phyloP scores from a whole-genome alignment of 208 protist species.

The Trypanosoma brucei region DNA sequence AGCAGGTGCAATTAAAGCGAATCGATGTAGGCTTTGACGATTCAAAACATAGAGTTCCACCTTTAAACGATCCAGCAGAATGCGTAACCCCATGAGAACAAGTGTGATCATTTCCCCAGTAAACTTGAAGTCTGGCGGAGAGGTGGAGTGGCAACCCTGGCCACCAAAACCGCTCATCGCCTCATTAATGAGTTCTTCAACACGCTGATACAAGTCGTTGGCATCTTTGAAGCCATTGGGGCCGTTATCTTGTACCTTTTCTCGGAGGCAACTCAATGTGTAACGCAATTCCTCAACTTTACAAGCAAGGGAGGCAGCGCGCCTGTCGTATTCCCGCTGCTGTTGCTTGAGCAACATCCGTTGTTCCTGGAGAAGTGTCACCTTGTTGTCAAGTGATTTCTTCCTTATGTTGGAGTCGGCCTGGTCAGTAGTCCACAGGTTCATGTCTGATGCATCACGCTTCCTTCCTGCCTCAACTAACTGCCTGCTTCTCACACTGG shows the following conservation, averaged over 20 bases:
- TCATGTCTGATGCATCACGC: slow-evolving; percentile 23
- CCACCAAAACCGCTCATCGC: slow-evolving; percentile 31
- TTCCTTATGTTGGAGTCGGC: slow-evolving; percentile 35
- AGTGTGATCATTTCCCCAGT: slow-evolving; percentile 54
- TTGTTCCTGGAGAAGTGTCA: slow-evolving; percentile 45
- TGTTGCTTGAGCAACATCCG: slow-evolving; percentile 37
- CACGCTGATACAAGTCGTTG: slow-evolving; percentile 34
- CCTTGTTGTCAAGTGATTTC: slow-evolving; percentile 42
- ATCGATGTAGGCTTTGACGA: slow-evolving; percentile 57
- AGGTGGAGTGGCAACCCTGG: slow-evolving; percentile 36
- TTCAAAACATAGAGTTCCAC: slow-evolving; percentile 75
- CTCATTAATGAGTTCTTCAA: slow-evolving; percentile 50
- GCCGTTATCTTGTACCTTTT: slow-evolving; percentile 21
- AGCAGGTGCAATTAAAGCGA: slow-evolving; percentile 45
- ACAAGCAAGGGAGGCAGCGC: slow-evolving; percentile 24
- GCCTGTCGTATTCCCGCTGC: slow-evolving; percentile 27
- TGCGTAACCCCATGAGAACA: slow-evolving; percentile 59
- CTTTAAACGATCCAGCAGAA: slow-evolving; percentile 69
- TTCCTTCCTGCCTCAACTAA: slow-evolving; percentile 33
- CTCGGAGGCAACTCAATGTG: slow-evolving; percentile 39
- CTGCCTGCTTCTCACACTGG: slow-evolving; percentile 34
- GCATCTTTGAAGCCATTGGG: slow-evolving; percentile 21
- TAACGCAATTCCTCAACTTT: slow-evolving; percentile 56
- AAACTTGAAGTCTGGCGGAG: slow-evolving; percentile 63
- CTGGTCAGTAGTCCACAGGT: slow-evolving; percentile 29